Percentiles rank a stretch among this genome's conserved stretches.
Conservation (phyloP, 345 rosid genomes). For the Citrus glauca region DNA sequence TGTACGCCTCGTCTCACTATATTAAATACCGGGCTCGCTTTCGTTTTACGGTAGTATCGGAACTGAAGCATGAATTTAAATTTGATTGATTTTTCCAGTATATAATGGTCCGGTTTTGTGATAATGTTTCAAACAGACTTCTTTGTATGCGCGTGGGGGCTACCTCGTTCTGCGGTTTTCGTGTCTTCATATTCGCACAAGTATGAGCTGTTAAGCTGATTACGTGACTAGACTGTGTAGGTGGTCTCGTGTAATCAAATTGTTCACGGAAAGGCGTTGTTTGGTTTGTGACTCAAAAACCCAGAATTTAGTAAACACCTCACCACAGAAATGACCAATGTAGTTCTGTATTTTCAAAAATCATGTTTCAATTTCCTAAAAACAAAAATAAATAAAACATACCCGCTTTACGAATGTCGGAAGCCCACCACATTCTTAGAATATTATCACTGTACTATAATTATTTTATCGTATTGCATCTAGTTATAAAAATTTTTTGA, state of each 20-base stretch:
- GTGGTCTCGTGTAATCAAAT: neutral
- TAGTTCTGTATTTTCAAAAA: neutral
- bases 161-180: neutral
- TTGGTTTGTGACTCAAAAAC: neutral
- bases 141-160: conserved; percentile 9
- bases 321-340: neutral
- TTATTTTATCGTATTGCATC: no score
- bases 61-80: conserved; percentile 13
- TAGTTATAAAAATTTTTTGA: no score
- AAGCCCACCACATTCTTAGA: neutral
- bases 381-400: no score
- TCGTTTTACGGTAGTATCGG: neutral
- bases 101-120: neutral
- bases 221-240: neutral
- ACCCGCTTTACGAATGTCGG: neutral
- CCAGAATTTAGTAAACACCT: neutral
- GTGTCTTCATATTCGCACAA: neutral
- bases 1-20: neutral
- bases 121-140: neutral
- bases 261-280: neutral
- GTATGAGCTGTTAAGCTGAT: neutral
- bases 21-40: neutral
- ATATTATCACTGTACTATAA: no score
- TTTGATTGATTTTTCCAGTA: neutral
- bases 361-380: neutral